Evolutionary conservation across 768 basidiomycete genomes (phyloP), one percentile per base, ranked within the genome.

Genomic region (Rubroboletus pulcherrimus): DNA sequence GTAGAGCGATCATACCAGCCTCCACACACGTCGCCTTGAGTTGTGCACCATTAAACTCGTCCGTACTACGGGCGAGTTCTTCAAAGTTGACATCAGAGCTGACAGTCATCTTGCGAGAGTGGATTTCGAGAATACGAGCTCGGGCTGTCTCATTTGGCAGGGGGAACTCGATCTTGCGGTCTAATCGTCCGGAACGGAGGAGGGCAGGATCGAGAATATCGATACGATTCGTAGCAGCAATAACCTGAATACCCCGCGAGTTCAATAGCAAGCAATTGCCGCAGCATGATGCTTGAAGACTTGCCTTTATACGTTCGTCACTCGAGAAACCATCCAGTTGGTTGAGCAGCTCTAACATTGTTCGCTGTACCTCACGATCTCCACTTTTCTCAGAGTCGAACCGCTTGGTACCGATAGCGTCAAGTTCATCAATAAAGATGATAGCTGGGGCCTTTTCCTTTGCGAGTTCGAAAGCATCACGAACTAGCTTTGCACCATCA

Each of bases 321-420:
- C 91, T 94, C 57, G 92, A 89, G 75, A 99, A 99, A 31, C 97
- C 97, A 66, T 99, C 97, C 41, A 98, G 78, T 73, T 99, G 97
- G 72, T 99, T 99, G 59, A 99, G 83, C 43, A 99, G 80, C 70
- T 99, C 97, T 67, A 99, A 78, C 97, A 99, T 99, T n/a, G 97
- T 99, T 58, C 97, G 78, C 73, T 99, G 97, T n/a, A 99, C 97
- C 71, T 99, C 97, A 69, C 97, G 84, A 73, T 99, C 97, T 58
- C 97, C 97, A 66, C 92, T 92, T 81, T 98, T 99, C 74, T 98
- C 96, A 17, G 91, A 94, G 67, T 99, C 97, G 68, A 98, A 98
- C 8, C 97, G 90, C 71, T 98, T 98, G 11, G 96, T 98, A 40
- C 96, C 96, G 63, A 98, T 96, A n/a, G 95, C 95, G 71, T 98